Evolutionary conservation across 257 asterid species (phyloP).

Genomic region (Solanum paucissectum): DNA sequence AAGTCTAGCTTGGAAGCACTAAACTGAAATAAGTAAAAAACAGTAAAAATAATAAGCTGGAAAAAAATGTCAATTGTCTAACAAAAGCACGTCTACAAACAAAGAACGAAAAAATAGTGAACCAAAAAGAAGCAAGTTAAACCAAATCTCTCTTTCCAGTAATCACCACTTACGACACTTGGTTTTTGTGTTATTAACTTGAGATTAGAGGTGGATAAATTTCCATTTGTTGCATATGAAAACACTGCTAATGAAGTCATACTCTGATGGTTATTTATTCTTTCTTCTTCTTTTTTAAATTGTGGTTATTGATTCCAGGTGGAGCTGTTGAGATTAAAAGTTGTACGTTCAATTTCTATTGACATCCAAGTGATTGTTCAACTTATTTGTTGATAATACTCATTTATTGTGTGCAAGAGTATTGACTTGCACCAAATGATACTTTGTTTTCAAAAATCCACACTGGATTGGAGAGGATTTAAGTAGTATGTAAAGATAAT

Average conservation of each 20-base stretch:
- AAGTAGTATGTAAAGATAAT: too few relatives aligned
- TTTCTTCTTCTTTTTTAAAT: too few relatives aligned
- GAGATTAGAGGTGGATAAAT: too few relatives aligned
- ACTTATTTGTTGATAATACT: not conserved
- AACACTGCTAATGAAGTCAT: too few relatives aligned
- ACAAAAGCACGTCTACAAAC: not conserved
- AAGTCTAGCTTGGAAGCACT: too few relatives aligned
- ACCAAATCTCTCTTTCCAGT: not conserved
- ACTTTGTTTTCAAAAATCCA: not conserved
- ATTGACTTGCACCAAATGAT: not conserved
- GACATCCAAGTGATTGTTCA: not conserved
- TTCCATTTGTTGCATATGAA: too few relatives aligned
- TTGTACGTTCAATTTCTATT: not conserved
- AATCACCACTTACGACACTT: not conserved
- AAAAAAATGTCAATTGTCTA: too few relatives aligned
- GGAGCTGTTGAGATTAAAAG: not conserved
- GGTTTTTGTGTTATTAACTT: not conserved
- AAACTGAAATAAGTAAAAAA: too few relatives aligned
- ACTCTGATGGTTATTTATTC: too few relatives aligned
- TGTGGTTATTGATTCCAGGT: too few relatives aligned
- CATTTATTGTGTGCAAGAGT: not conserved
- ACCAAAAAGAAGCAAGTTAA: not conserved
- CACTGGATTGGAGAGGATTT: too few relatives aligned
- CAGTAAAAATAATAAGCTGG: too few relatives aligned
- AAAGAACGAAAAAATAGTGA: not conserved